Evolutionary conservation across 805 yeast species (phyloP).

Genomic region (Wickerhamiella siamensis): DNA sequence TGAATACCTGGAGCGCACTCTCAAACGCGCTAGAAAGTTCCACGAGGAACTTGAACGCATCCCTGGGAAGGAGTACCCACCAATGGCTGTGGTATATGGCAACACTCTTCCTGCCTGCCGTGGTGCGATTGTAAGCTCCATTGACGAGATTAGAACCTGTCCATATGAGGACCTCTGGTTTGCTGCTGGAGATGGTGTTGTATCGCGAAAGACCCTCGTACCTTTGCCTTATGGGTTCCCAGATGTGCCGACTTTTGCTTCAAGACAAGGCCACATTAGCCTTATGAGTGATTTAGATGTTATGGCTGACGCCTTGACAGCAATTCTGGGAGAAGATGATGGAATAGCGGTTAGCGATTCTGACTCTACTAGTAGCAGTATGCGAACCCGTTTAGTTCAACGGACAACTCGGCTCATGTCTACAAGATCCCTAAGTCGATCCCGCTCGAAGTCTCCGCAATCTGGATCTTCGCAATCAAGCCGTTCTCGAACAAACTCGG

Average conservation of each 20-base stretch:
- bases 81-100: conserved; percentile 70
- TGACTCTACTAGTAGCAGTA: no score
- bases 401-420: no score
- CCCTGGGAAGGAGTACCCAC: conserved; percentile 49
- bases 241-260: conserved; percentile 48
- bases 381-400: no score
- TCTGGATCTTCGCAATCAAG: no score
- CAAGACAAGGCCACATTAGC: conserved; percentile 63
- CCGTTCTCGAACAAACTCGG: no score
- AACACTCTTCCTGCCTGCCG: conserved; percentile 72
- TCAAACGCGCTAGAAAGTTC: conserved; percentile 45
- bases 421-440: no score
- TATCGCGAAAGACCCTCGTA: conserved; percentile 66
- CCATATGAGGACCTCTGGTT: conserved; percentile 62
- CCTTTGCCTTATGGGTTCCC: conserved; percentile 66
- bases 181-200: conserved; percentile 92
- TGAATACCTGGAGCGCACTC: conserved; percentile 46
- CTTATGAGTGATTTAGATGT: conserved; percentile 59
- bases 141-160: conserved; percentile 52
- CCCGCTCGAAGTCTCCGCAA: no score
- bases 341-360: no score
- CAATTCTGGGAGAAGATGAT: conserved; percentile 51
- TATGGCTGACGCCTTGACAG: conserved; percentile 56
- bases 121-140: conserved; percentile 53
- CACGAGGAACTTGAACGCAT: conserved; percentile 38